Evolutionary conservation across 805 yeast genomes (phyloP), one percentile per base, ranked within the genome.

Genomic region (Novakomyces olei): DNA sequence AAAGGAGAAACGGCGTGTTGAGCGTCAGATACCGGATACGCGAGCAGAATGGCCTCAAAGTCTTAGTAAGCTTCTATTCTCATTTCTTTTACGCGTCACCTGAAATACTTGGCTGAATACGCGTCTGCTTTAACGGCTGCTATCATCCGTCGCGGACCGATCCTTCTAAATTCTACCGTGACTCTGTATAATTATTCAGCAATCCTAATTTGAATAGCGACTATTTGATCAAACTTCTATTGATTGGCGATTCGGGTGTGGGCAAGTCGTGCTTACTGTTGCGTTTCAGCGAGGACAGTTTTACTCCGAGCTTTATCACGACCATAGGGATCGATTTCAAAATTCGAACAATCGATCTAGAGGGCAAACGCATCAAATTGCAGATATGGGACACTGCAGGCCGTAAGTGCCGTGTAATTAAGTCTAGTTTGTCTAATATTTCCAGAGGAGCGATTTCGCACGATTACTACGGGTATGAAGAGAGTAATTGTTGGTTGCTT

Each of bases 201-300:
- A 17, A 17, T 15, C 10, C 32, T 29, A 17, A 29, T 17, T 5
- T 7, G 10, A 8, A 5, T 18, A 29, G 32, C 94, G 98, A 88
- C 59, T 88, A 81, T 54, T 67, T 88, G 50, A 88, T 88, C 63
- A 88, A 88, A 59, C 69, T 88, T 45, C 65, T 88, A 52, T 69
- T 88, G 58, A 88, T 88, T 48, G 98, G 98, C 39, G 94, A 88
- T 57, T 85, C 96, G 30, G 98, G 98, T 45, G 98, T 88, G 32
- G 98, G 98, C 40, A 88, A 88, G 55, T 81, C 95, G 5, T 88
- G 96, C 65, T 63, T 88, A 52, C 63, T 88, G 49, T 63, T 88
- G 50, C 72, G 98, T 57, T 88, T 88, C 53, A 93, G 95, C 34
- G 98, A 88, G 55, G 91, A 85, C 58, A 81, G 94, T 29, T 85